Evolutionary conservation across 2,329 filamentous ascomycete genomes (phyloP), one percentile per base, ranked within the genome.

Genomic region (Cryphonectria radicalis): DNA sequence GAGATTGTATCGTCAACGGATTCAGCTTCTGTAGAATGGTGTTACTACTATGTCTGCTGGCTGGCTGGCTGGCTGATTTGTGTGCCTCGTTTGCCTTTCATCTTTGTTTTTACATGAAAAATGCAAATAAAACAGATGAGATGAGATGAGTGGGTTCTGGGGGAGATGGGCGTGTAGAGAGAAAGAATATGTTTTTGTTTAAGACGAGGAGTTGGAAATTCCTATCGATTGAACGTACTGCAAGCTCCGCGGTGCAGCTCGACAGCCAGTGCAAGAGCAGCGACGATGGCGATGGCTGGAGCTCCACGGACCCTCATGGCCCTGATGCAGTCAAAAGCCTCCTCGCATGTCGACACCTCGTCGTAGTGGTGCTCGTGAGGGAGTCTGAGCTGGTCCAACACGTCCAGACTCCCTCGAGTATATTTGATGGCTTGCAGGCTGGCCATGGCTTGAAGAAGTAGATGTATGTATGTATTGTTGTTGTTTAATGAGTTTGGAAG

Each of bases 201-300:
- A 25, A 22, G 62, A 55, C 28, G 10, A 81, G 32, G 32, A 28
- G 28, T 19, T 8, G 10, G 40, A 55, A 25, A 11, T 14, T 25
- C 25, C 40, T 19, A 50, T 19, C 14, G 6, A 22, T 14, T 35
- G 10, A 40, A 71, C 82, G 72, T 77, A 83, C 83, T 78, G 76
- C 82, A 84, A 64, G 78, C 81, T 72, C 87, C 86, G 10, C 88
- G 87, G 66, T 90, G 84, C 11, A 98, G 82, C 80, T 98, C 95
- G 11, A 97, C 93, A 1, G 94, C 95, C 50, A 98, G 88, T 2
- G 93, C 91, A 46, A 99, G 88, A 28, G 93, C 93, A 32, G 96
- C 96, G n/a, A 99, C 96, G 74, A 99, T 98, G 62, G 96, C 96
- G 80, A 99, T 99, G 63, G 96, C 96, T 0, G 96, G 96, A 6